Conservation (phyloP, 371 early-diverging fungal species). For the Apophysomyces variabilis region DNA sequence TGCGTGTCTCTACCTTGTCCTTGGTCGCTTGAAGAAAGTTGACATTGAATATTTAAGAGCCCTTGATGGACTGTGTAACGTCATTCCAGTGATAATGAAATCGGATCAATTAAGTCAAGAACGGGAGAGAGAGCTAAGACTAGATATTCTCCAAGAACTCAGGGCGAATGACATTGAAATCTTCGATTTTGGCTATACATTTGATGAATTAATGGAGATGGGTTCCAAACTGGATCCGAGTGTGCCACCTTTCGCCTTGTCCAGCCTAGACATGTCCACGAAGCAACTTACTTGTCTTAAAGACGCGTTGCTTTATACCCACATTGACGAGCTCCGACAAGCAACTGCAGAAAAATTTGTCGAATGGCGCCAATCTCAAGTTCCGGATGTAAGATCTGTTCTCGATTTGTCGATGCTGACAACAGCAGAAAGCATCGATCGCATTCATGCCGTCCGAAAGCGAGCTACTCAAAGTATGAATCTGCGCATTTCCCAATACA, state of each 20-base stretch:
- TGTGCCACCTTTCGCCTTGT: constrained; percentile 40
- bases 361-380: constrained; percentile 50
- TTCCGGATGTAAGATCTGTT: constrained; percentile 3
- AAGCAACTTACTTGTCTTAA: constrained; percentile 31
- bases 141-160: constrained; percentile 51
- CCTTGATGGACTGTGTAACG: constrained; percentile 60
- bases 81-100: constrained; percentile 70
- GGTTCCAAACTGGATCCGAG: constrained; percentile 24
- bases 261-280: constrained; percentile 15
- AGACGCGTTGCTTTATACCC: constrained; percentile 48
- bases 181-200: constrained; percentile 17
- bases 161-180: constrained; percentile 45
- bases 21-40: constrained; percentile 69
- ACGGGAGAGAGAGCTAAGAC: constrained; percentile 64
- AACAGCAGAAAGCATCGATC: constrained; percentile 27
- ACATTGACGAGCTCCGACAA: constrained; percentile 53
- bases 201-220: constrained; percentile 21
- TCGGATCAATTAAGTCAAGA: constrained; percentile 66
- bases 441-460: constrained; percentile 22
- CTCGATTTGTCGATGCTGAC: constrained; percentile 20
- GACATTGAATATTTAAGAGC: constrained; percentile 75
- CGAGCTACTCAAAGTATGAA: constrained; percentile 26
- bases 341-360: constrained; percentile 60
- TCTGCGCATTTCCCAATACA: constrained; percentile 29
- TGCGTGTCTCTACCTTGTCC: constrained; percentile 68